Base-by-base conservation (phyloP, 2,329 filamentous ascomycete species). In the Rhynchosporium agropyri region DNA sequence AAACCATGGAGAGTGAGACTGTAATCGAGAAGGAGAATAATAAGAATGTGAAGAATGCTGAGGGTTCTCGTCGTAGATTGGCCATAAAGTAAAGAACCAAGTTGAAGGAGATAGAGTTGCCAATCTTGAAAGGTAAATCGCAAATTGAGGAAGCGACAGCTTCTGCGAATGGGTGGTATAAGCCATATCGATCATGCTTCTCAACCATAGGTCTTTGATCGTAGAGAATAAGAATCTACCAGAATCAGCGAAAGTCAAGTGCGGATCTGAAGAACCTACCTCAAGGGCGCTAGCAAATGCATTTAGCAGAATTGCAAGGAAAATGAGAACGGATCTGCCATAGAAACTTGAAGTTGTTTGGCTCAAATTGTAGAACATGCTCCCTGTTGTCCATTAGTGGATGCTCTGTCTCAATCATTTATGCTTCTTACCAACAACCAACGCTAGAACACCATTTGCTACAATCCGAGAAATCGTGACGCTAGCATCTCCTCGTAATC, bases 151-250 rank as follows among this genome's bases (percentile, higher is more conserved):
- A 95, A 0, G 92, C 86, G 51, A 93, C 82, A 12, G 92, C 91
- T 80, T 97, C 92, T 8, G 92, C 89, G 8, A 89, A 92, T 0
- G 93, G 92, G 71, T 96, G 93, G 70, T 97, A 96, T n/a, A 97
- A 81, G 15, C 92, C 92, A 74, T 96, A 97, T 63, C 89, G 86
- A 62, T 83, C 79, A 70, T 97, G 93, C 75, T 97, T 97, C 74
- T 97, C 78, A 9, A 81, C 76, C 50, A 82, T 80, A 1, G 79
- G 78, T 2, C 80, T 73, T 63, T 80, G 78, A 3, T 74, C 74
- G 64, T 80, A 81, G 6, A 80, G 71, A 31, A 96, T 96, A 76
- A 90, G 85, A 46, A 86, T 78, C 3, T 86, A 49, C 13, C n/a
- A 15, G n/a, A 42, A 12, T 54, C n/a, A 5, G 87, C 85, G 4